These are phyloP conservation scores for Nitzschia inconspicua DNA, from an alignment of 108 stramenopile species.

Conservation along the genomic window DNA sequence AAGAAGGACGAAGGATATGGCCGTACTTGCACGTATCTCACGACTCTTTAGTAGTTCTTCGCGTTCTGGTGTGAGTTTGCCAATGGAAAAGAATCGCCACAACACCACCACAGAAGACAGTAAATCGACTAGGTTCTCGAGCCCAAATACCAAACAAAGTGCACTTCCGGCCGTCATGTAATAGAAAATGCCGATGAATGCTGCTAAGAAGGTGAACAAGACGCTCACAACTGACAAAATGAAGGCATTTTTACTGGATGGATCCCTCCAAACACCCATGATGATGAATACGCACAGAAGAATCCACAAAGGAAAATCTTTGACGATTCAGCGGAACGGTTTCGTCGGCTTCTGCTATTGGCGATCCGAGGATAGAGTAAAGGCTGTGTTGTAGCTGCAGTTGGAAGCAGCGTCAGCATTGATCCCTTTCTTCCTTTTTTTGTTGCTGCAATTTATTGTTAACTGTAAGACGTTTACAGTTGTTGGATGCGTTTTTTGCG, in stretches of 20 bases:
- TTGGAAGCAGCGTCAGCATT: too few species aligned
- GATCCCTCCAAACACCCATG: slow-evolving; percentile 34
- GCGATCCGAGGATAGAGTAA: too few species aligned
- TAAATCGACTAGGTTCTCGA: slow-evolving; percentile 80
- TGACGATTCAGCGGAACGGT: too few species aligned
- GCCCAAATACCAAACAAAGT: slow-evolving; percentile 66
- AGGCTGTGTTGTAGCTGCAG: too few species aligned
- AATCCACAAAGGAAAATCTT: too few species aligned
- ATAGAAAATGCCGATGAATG: slow-evolving; percentile 43
- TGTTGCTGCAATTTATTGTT: too few species aligned
- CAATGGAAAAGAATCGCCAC: slow-evolving; percentile 73
- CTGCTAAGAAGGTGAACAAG: slow-evolving; percentile 41
- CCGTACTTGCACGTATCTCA: slow-evolving; percentile 67
- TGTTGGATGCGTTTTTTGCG: too few species aligned
- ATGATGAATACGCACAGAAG: too few species aligned
- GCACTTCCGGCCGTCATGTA: slow-evolving; percentile 51
- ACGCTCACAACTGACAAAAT: slow-evolving; percentile 53
- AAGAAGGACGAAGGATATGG: slow-evolving; percentile 63
- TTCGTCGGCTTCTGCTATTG: too few species aligned
- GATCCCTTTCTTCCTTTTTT: too few species aligned
- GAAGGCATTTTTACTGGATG: slow-evolving; percentile 41
- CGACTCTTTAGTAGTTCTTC: slow-evolving; percentile 50
- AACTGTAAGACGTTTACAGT: too few species aligned
- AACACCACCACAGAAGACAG: slow-evolving; percentile 58
- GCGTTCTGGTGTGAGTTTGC: slow-evolving; percentile 33